Base-by-base conservation (phyloP, 2,329 filamentous ascomycete species). In the Alternaria atra region DNA sequence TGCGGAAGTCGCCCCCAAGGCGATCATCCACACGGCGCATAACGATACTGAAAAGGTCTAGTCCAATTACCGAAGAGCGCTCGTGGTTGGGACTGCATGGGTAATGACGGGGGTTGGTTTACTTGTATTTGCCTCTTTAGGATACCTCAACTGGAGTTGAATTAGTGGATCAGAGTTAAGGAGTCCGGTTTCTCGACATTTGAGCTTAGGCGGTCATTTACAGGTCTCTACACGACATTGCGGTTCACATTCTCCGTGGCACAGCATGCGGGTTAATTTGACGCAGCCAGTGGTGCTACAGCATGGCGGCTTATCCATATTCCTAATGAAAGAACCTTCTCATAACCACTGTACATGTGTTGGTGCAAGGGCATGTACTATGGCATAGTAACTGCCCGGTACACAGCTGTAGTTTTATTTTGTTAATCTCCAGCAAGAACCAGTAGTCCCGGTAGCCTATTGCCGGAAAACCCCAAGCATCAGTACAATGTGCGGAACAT, bases 1-100 rank as follows among this genome's bases (percentile, higher is more conserved):
- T 15, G 87, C 86, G 27, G 92, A 97, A 67, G 90, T 97, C 6
- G 72, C 67, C 5, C 73, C 78, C 20, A 76, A 76, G 60, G 57
- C 69, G 6, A 56, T 60, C 35, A 53, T 72, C 17, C 54, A 62
- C 10, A 50, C 63, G 25, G 55, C 52, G 17, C 59, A 61, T 20
- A 65, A 66, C 20, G 65, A 67, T 39, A 61, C 65, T 10, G 72
- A 74, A 57, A 79, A 77, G 66, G 74, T 73, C 23, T 77, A 63
- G 63, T 53, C 6, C 25, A 35, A 60, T 47, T 30, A 10, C 32
- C 27, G 52, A 39, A 56, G 15, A n/a, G 58, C 42, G 35, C 58
- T 53, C 58, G 56, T 51, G 51, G 63, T 34, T 53, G 60, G 46
- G 42, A 23, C 58, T 61, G 34, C 3, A 57, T 35, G 53, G 58